Percentiles rank a stretch among this genome's conserved stretches.
phyloP scores from a whole-genome alignment of 306 rosid species.

The Begonia loranthoides region DNA sequence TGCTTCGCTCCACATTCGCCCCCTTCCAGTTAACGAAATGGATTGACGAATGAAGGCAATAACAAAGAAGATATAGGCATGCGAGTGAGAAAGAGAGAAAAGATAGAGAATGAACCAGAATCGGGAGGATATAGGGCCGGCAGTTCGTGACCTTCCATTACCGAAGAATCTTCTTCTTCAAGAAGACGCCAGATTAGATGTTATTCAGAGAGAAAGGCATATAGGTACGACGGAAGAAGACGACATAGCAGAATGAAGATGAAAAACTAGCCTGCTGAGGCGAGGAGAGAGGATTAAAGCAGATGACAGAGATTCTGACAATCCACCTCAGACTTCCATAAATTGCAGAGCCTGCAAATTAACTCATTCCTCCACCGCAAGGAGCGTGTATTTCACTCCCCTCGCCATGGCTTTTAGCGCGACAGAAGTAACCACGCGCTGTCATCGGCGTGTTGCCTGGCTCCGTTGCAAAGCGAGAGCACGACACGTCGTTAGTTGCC shows the following conservation, averaged over 20 bases:
- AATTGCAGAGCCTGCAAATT: not conserved
- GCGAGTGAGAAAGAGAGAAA: slow-evolving; percentile 1
- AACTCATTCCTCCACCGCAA: no score
- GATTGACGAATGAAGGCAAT: not conserved
- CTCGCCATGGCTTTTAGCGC: no score
- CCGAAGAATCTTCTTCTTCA: slow-evolving; percentile 5
- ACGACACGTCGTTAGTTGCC: no score
- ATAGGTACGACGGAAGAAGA: not conserved
- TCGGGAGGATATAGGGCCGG: slow-evolving; percentile 3
- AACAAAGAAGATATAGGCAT: not conserved
- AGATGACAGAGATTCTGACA: slow-evolving; percentile 39
- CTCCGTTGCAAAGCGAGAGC: no score
- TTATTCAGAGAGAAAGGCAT: not conserved
- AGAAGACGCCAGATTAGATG: not conserved
- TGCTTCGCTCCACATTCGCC: slow-evolving; percentile 16
- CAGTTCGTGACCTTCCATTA: slow-evolving; percentile 11
- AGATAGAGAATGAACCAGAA: slow-evolving; percentile 3
- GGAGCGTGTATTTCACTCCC: no score
- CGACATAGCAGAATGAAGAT: slow-evolving; percentile 2
- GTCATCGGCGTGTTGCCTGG: no score
- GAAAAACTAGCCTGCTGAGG: not conserved
- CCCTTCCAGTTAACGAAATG: not conserved
- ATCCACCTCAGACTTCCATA: slow-evolving; percentile 3
- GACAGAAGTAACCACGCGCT: no score
- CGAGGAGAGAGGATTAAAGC: slow-evolving; percentile 14